Evolutionary conservation across 2,329 filamentous ascomycete species (phyloP), one percentile per base, ranked within the genome.

Genomic region (Zymoseptoria passerinii): DNA sequence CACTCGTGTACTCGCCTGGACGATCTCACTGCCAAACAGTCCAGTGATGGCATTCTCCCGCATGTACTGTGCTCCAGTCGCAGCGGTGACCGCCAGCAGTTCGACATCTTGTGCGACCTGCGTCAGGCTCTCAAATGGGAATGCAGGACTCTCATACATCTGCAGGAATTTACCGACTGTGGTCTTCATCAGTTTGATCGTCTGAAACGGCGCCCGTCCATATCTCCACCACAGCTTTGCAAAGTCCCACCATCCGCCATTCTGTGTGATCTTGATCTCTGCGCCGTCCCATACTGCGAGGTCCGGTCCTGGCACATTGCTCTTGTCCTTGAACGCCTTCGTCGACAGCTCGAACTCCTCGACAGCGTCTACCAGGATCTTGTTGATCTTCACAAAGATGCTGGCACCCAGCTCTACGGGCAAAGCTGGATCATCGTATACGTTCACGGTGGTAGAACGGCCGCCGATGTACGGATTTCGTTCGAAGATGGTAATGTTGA

Each of bases 401-500:
- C 88, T 92, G 9, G 89, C 94, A 16, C 94, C 94, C 0, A 97
- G 79, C 72, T 99, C 94, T 40, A 96, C 82, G 1, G 88, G 87
- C 48, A 85, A 77, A 0, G 76, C 63, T 1, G 85, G 78, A 66
- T 92, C 80, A 63, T 83, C 81, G 70, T 88, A 92, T 1, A 85
- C 86, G 67, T 91, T 78, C 18, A 96, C 87, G 0, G 92, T 97
- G 28, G 92, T 89, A 7, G 88, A 88, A 27, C 94, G 88, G 8
- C 94, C 94, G 28, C 94, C 94, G 50, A 97, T 80, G 65, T 85
- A 89, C 29, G 78, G 72, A 16, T 84, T 85, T 65, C 86, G 87
- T 69, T 99, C 94, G 71, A 92, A 96, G 28, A 99, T 78, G 20
- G 91, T 95, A 67, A 97, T 87, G 65, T 95, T 88, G 59, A 92